These are phyloP conservation scores for Fonticula alba DNA, from an alignment of 78 protist species.

Conservation along the genomic window DNA sequence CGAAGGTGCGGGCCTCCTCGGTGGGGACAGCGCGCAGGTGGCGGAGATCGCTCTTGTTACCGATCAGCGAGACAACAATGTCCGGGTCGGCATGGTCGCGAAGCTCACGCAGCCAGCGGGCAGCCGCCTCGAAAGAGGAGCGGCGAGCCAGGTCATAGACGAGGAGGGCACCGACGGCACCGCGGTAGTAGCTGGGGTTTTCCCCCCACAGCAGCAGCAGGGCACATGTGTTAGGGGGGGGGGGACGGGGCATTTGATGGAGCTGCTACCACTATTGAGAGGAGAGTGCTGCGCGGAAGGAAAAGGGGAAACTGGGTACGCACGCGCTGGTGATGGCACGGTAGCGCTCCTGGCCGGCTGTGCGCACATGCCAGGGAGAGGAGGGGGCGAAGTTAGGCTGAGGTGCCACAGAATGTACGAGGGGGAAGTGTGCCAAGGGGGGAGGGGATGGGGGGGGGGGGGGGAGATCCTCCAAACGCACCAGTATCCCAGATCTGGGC, in stretches of 20 bases:
- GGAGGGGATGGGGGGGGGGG: too few species aligned
- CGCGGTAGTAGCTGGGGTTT: constrained; percentile 78
- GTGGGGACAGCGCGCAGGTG: constrained; percentile 45
- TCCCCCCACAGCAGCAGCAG: too few species aligned
- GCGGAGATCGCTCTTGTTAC: constrained; percentile 90
- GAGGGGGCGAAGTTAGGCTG: too few species aligned
- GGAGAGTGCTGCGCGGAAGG: not conserved
- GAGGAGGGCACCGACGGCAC: constrained; percentile 91
- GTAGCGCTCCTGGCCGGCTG: constrained; percentile 96
- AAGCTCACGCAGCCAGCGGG: constrained; percentile 45
- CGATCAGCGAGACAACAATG: constrained; percentile 85
- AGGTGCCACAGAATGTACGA: too few species aligned
- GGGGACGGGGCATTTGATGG: not conserved
- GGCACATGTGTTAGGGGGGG: too few species aligned
- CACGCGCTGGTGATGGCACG: constrained; percentile 78
- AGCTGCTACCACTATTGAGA: not conserved
- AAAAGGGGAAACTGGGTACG: too few species aligned
- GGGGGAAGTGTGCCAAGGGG: too few species aligned
- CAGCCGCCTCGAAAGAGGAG: constrained; percentile 55
- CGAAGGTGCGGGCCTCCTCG: constrained; percentile 38
- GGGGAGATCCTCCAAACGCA: constrained; percentile 1
- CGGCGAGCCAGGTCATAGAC: constrained; percentile 83
- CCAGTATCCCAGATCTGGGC: constrained; percentile 90
- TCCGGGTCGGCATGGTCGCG: constrained; percentile 67
- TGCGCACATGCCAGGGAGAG: not conserved